Evolutionary conservation across 2,329 filamentous ascomycete genomes (phyloP).

Genomic region (Rhynchosporium graminicola): DNA sequence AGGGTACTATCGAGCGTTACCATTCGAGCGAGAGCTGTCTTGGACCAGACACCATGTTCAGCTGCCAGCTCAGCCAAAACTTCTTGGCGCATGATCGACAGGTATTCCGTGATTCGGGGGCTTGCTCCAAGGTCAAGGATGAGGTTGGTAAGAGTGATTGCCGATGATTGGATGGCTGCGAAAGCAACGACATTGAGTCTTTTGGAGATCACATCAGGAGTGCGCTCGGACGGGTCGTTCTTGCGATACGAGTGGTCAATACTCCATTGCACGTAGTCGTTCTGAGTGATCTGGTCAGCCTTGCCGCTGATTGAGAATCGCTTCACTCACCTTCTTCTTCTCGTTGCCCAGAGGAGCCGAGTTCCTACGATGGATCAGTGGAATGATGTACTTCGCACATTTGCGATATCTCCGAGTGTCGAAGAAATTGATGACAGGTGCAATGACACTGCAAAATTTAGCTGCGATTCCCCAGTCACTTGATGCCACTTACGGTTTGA

Average conservation of each 20-base stretch:
- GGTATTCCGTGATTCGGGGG: conserved; percentile 43
- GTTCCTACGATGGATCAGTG: conserved; percentile 41
- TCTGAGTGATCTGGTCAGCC: conserved; percentile 30
- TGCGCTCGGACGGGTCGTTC: conserved; percentile 44
- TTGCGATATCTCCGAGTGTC: conserved; percentile 32
- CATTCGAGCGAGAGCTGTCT: conserved; percentile 43
- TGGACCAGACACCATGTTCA: conserved; percentile 44
- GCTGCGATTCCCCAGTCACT: conserved; percentile 25
- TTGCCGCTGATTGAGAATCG: not conserved
- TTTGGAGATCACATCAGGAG: conserved; percentile 37
- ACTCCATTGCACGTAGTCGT: conserved; percentile 46
- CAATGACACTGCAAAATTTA: conserved; percentile 32
- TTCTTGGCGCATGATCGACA: conserved; percentile 45
- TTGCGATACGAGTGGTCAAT: conserved; percentile 42
- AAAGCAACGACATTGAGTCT: conserved; percentile 35
- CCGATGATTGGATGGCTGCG: conserved; percentile 42
- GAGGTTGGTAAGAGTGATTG: conserved; percentile 45
- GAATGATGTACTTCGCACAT: conserved; percentile 40
- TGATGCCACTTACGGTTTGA: conserved; percentile 40
- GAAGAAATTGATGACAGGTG: conserved; percentile 28
- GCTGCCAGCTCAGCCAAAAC: conserved; percentile 38
- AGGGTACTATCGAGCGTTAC: conserved; percentile 45
- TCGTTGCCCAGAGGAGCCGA: conserved; percentile 24
- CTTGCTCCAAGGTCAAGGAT: conserved; percentile 44
- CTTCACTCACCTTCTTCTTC: conserved; percentile 26